Evolutionary conservation across 345 rosid species (phyloP), one percentile per base, ranked within the genome.

Genomic region (Ailanthus altissimus): DNA sequence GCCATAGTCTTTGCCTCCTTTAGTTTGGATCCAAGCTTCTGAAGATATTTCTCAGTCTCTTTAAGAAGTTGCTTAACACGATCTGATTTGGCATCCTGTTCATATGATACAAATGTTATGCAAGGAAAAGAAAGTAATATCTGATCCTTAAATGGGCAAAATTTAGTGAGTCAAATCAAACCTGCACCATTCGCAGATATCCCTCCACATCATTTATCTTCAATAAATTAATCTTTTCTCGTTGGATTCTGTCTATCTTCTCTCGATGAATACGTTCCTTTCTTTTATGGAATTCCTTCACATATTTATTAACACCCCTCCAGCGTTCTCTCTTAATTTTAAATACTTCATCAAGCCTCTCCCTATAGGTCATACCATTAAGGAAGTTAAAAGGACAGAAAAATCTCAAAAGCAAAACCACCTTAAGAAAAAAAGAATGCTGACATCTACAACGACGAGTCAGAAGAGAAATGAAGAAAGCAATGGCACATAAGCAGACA

Each of bases 191-290:
- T 75, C 98, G 92, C 78, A 94, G 84, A 88, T 94, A 94, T 73
- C 98, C 98, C 89, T 94, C 98, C 62, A 94, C 97, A 78, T 94
- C 98, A 87, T 92, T 94, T 71, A 94, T 94, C 88, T 94, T 94
- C 72, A 94, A 86, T 72, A 94, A 78, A 85, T 93, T 94, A 77
- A 94, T 92, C 87, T 94, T 94, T 89, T 94, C 98, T 26, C 98
- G 93, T 79, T 94, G 98, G 71, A 94, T 94, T 81, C 92, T 91
- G 88, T 94, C 98, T 70, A 89, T 88, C 88, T 94, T 94, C 83
- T 94, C 95, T n/a, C 97, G 93, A 85, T 92, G 94, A 75, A 80
- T 82, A 14, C 98, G 90, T 79, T 94, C 98, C 86, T 94, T 94
- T 84, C 92, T 86, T 79, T 94, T 94, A 81, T 94, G 98, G 79